phyloP scores from a whole-genome alignment of 768 basidiomycete genomes.

The Kwoniella newhampshirensis region DNA sequence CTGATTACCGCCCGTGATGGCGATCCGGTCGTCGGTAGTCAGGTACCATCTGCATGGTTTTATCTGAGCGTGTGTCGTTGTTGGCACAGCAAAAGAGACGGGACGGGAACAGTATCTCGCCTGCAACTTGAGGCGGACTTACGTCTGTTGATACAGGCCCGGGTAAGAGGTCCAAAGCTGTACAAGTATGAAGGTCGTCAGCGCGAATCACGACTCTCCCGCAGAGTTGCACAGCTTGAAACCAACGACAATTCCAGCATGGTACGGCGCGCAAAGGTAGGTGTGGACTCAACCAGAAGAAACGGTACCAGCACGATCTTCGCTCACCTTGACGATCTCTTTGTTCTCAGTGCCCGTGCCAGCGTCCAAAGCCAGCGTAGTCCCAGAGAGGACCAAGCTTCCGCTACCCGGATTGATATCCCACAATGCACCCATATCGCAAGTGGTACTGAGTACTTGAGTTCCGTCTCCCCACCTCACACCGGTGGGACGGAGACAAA shows the following conservation, averaged over 20 bases:
- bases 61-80: too few relatives aligned
- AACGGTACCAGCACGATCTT: too few relatives aligned
- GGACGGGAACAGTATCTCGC: too few relatives aligned
- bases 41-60: slow-evolving; percentile 30
- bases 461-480: not conserved
- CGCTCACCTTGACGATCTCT: slow-evolving; percentile 14
- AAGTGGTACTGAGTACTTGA: slow-evolving; percentile 4
- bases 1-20: slow-evolving; percentile 34
- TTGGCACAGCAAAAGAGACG: too few relatives aligned
- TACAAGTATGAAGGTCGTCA: not conserved
- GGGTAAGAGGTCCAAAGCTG: slow-evolving; percentile 18
- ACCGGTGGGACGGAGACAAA: slow-evolving; percentile 6
- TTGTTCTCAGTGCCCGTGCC: slow-evolving; percentile 12
- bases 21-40: slow-evolving; percentile 26
- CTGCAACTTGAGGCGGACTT: not conserved
- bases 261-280: not conserved
- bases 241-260: not conserved
- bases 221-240: too few relatives aligned
- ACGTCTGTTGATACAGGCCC: slow-evolving; percentile 20
- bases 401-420: slow-evolving; percentile 20
- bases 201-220: too few relatives aligned
- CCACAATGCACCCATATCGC: slow-evolving; percentile 4
- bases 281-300: not conserved
- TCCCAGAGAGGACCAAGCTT: slow-evolving; percentile 12
- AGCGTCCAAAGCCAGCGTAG: slow-evolving; percentile 16